A percentile compares a stretch with the other conserved stretches of the same genome.
Evolutionary conservation across 2,329 filamentous ascomycete genomes (phyloP).

Genomic region (Venturia nashicola): DNA sequence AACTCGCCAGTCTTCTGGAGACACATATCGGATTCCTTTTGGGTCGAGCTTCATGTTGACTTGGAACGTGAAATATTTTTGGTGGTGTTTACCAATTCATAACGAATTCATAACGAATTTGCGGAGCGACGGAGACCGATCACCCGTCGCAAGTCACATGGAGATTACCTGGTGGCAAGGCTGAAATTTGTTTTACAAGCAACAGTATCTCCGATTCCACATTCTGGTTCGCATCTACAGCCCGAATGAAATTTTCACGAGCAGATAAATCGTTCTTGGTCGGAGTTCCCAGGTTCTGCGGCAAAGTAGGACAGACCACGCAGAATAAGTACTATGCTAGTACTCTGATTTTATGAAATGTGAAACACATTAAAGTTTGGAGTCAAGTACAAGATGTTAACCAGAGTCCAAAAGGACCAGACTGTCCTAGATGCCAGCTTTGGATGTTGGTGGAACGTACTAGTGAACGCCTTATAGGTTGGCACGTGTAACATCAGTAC

Average conservation of each 20-base stretch:
- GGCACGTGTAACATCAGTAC: too few relatives aligned
- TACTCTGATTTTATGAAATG: too few relatives aligned
- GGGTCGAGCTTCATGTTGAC: constrained; percentile 81
- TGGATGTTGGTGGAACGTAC: too few relatives aligned
- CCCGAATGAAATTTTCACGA: background rate
- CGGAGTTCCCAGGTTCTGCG: too few relatives aligned
- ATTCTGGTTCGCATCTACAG: background rate
- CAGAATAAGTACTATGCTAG: too few relatives aligned
- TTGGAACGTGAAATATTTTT: background rate
- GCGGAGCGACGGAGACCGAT: background rate
- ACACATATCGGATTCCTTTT: constrained; percentile 83
- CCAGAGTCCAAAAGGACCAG: too few relatives aligned
- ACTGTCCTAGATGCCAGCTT: too few relatives aligned
- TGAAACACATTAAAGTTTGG: too few relatives aligned
- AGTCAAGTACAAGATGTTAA: too few relatives aligned
- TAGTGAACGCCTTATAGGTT: too few relatives aligned
- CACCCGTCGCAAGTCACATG: background rate
- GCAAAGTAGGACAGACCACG: too few relatives aligned
- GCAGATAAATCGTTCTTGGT: background rate
- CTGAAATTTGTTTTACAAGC: background rate
- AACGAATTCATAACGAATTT: background rate
- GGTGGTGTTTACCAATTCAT: background rate
- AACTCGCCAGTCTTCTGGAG: constrained; percentile 87
- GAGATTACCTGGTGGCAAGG: background rate
- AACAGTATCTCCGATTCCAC: too few relatives aligned